Evolutionary conservation across 2,329 filamentous ascomycete genomes (phyloP), one percentile per base, ranked within the genome.

Genomic region (Fusarium sp.): DNA sequence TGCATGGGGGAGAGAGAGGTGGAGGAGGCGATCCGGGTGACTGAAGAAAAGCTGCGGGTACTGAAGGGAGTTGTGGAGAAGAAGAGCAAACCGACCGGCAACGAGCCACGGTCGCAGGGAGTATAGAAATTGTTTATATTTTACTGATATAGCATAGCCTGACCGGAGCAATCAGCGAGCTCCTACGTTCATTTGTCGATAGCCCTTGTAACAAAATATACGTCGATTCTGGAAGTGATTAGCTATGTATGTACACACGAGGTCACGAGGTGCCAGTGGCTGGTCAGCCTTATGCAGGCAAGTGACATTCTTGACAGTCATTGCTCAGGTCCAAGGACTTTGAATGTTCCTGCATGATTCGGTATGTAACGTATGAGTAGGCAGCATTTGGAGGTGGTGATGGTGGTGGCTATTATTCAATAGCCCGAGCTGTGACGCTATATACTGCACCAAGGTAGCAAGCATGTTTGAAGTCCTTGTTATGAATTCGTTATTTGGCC

Each of bases 21-120:
- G 56, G 85, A 88, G 62, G 86, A 96, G 78, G 91, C 92, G 17
- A 94, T 97, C 57, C 81, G 85, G 49, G 85, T 96, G 27, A 97
- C 94, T 3, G 92, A 97, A 73, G 90, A 97, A 78, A 89, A 91
- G 70, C 78, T 99, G 29, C 83, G 84, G 51, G 85, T 90, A 37
- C 77, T 99, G 61, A 93, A 93, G 75, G 83, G 84, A 37, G 89
- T 92, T 27, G 83, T 85, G 61, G 83, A 81, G 71, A 86, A 82
- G 72, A 83, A 68, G 56, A 31, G 41, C 27, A 54, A 38, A 33
- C 57, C 38, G 49, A 43, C 57, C 37, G 38, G 44, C 32, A 52
- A 62, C 13, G 52, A 49, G 21, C 54, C 49, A 52, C 54, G 52
- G 39, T 54, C 64, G 42, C 54, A 63, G 49, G 61, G 39, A 51